These are phyloP conservation scores for Cyphellophora attinorum DNA, from an alignment of 2,329 filamentous ascomycete species.

Conservation along the genomic window DNA sequence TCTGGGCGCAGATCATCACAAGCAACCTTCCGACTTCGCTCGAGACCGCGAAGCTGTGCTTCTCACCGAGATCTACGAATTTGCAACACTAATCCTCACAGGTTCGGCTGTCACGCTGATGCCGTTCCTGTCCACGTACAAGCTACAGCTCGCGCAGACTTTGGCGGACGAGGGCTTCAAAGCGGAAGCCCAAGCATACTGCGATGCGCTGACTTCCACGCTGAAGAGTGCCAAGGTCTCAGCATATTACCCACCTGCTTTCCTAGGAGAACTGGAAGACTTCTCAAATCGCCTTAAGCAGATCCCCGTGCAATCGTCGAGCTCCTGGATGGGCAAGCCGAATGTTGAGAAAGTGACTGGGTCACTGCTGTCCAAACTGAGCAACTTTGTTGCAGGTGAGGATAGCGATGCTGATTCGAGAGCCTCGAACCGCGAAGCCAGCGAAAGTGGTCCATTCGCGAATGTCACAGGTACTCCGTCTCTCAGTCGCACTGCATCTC, in stretches of 20 bases:
- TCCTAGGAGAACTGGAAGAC: constrained; percentile 73
- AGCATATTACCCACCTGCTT: constrained; percentile 69
- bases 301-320: constrained; percentile 69
- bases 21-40: constrained; percentile 60
- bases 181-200: constrained; percentile 81
- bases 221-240: constrained; percentile 77
- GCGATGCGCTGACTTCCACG: constrained; percentile 67
- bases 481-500: constrained; percentile 64
- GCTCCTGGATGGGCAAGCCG: constrained; percentile 87
- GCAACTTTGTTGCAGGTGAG: constrained; percentile 90
- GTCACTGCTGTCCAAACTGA: constrained; percentile 84
- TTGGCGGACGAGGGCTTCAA: constrained; percentile 76
- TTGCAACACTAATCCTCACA: constrained; percentile 64
- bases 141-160: constrained; percentile 74
- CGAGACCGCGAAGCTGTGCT: constrained; percentile 79
- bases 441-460: constrained; percentile 70
- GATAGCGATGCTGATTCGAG: constrained; percentile 60
- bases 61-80: constrained; percentile 94
- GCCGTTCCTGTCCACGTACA: constrained; percentile 83
- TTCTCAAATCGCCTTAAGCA: constrained; percentile 74
- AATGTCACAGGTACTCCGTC: constrained; percentile 67
- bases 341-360: constrained; percentile 94
- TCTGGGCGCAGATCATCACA: constrained; percentile 72
- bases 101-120: constrained; percentile 46
- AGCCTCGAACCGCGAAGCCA: constrained; percentile 46